Conservation (phyloP, 1,284 basidiomycete species). For the Cryptococcus sp. region DNA sequence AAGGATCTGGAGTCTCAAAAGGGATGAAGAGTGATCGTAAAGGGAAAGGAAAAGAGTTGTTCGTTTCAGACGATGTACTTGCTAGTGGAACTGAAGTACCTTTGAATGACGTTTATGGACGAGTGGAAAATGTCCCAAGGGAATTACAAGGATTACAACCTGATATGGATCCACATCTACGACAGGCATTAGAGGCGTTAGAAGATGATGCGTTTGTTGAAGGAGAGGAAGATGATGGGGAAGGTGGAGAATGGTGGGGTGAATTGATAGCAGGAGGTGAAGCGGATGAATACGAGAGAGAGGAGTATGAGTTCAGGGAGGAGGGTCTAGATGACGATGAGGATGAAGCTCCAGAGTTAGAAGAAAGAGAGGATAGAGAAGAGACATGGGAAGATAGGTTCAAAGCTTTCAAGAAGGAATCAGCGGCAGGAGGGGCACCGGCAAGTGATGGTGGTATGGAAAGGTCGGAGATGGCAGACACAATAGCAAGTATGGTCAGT, state of each 20-base stretch:
- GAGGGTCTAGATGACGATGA: constrained; percentile 49
- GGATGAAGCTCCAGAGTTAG: constrained; percentile 35
- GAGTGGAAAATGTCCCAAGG: constrained; percentile 65
- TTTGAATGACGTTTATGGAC: constrained; percentile 59
- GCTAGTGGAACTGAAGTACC: constrained; percentile 70
- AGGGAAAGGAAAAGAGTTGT: constrained; percentile 32
- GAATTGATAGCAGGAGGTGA: constrained; percentile 53
- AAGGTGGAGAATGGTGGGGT: constrained; percentile 34
- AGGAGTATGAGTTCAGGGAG: constrained; percentile 66
- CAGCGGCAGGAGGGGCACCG: constrained; percentile 13
- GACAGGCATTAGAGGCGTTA: constrained; percentile 88
- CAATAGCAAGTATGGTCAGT: constrained; percentile 64
- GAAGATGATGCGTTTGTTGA: constrained; percentile 95
- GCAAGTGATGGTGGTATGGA: constrained; percentile 38
- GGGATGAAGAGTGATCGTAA: constrained; percentile 35
- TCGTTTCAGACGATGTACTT: constrained; percentile 64
- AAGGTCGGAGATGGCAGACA: constrained; percentile 73
- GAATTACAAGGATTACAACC: constrained; percentile 86
- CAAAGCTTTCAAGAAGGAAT: constrained; percentile 61
- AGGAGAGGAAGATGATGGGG: constrained; percentile 56
- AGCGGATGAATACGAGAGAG: constrained; percentile 46
- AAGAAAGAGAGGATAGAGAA: constrained; percentile 35
- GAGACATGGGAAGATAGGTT: constrained; percentile 69
- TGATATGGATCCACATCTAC: constrained; percentile 92
- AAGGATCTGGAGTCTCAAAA: constrained; percentile 45